A percentile compares a stretch with the other conserved stretches of the same genome.
These are phyloP conservation scores for Nakaseomyces delphensis DNA, from an alignment of 1,139 yeast genomes.

Conservation along the genomic window DNA sequence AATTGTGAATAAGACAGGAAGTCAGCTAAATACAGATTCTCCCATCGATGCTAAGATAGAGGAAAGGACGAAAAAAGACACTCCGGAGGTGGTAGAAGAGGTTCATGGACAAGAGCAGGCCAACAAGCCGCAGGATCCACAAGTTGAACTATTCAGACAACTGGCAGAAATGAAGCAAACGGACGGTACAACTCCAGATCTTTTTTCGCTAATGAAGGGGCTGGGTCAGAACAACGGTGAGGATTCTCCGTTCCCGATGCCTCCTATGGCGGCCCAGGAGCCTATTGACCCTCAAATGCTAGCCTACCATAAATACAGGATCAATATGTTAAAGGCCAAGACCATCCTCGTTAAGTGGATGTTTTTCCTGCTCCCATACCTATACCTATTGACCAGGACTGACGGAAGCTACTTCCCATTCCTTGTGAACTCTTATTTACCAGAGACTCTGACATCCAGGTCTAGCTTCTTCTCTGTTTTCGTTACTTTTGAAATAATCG, in stretches of 20 bases:
- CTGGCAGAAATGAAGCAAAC: constrained; percentile 18
- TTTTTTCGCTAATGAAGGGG: constrained; percentile 25
- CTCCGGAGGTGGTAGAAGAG: constrained; percentile 8
- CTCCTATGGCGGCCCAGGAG: constrained; percentile 8
- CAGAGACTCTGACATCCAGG: constrained; percentile 14
- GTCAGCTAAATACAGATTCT: constrained; percentile 32
- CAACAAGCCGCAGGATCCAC: constrained; percentile 11
- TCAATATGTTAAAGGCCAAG: constrained; percentile 27
- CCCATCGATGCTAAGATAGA: constrained; percentile 23
- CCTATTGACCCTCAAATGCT: constrained; percentile 24
- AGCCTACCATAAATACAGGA: constrained; percentile 24
- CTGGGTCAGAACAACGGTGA: constrained; percentile 14
- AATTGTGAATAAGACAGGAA: constrained; percentile 37
- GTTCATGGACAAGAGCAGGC: constrained; percentile 9
- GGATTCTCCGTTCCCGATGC: constrained; percentile 10
- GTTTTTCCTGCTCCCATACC: constrained; percentile 23
- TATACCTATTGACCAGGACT: constrained; percentile 23
- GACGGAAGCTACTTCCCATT: constrained; percentile 7
- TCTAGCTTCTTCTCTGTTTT: constrained; percentile 34
- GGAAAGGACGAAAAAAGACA: constrained; percentile 4
- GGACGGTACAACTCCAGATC: constrained; percentile 22
- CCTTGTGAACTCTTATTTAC: constrained; percentile 6
- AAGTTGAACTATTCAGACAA: constrained; percentile 21
- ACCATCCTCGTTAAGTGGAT: constrained; percentile 29
- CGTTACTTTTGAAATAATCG: constrained; percentile 32